Base-by-base conservation (phyloP, 176 grass and related monocot genomes). In the Raddia distichophylla region DNA sequence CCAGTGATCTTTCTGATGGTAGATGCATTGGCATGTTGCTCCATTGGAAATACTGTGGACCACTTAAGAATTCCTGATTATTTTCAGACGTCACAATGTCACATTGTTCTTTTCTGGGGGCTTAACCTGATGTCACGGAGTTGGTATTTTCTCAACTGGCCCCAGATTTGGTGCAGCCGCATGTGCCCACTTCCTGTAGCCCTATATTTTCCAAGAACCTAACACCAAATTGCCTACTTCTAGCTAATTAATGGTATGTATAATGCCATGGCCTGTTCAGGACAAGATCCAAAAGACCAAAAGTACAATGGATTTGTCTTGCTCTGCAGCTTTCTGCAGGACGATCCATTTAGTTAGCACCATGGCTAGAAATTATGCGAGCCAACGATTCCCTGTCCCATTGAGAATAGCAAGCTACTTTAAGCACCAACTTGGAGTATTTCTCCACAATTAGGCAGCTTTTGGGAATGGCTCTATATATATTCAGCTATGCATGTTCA, bases 261-360 rank as follows among this genome's bases (percentile, higher is more conserved):
- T 81, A 72, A 85, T 67, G 72, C 32, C 58, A 34, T 89, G 52
- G 65, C 58, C 71, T n/a, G 32, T 60, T 59, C 18, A 77, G 40
- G 82, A 85, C 87, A 85, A 89, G 83, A 77, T 89, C 87, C 72
- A 82, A 70, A 77, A 80, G 77, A 85, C 87, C 72, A 82, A 70
- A 77, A 80, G 77, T 85, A 89, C 82, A 57, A 4, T 18, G 16
- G 0, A 8, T 49, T 77, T 89, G 87, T 77, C 65, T 72, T 71
- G 5, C 78, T 85, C 72, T 66, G 51, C 58, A 60, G 58, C 78
- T 60, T 85, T 81, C 49, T 72, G 18, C 77, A 65, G 77, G 48
- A 8, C 64, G 17, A 33, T 85, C 64, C 27, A 13, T 76, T 76
- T 65, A 69, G 70, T 64, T 42, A 71, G 11, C 13, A 55, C 17